These are phyloP conservation scores for Pseudoneurospora amorphoporcata DNA, from an alignment of 495 filamentous ascomycete genomes.

Conservation along the genomic window DNA sequence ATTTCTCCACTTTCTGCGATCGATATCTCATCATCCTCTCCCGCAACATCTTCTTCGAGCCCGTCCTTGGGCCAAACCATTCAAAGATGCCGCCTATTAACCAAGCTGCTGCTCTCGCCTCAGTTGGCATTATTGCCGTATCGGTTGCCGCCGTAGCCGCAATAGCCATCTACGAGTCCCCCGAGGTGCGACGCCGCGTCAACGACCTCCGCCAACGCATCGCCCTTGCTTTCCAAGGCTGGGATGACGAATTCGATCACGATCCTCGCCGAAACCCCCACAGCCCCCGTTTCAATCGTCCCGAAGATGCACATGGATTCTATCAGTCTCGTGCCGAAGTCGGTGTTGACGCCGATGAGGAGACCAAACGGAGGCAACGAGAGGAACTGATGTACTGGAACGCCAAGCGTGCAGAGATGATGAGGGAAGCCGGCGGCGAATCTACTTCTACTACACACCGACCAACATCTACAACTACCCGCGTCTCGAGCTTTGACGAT, in stretches of 20 bases:
- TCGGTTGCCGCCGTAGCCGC: constrained; percentile 70
- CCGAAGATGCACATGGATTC: constrained; percentile 50
- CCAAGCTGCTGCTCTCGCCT: constrained; percentile 31
- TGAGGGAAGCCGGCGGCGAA: constrained; percentile 21
- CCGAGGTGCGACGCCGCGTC: constrained; percentile 67
- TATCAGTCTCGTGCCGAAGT: constrained; percentile 40
- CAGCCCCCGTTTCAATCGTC: constrained; percentile 44
- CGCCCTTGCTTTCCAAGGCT: constrained; percentile 62
- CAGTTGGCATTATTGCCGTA: constrained; percentile 70
- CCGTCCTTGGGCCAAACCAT: not conserved
- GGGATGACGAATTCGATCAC: constrained; percentile 61
- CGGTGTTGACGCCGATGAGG: constrained; percentile 58
- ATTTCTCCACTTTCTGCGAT: not conserved
- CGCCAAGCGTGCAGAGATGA: constrained; percentile 26
- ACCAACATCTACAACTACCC: not conserved
- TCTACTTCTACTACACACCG: not conserved
- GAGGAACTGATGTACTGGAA: constrained; percentile 70
- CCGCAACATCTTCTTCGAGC: not conserved
- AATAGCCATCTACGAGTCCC: constrained; percentile 76
- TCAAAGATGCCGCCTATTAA: constrained; percentile 36
- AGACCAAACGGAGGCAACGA: constrained; percentile 51
- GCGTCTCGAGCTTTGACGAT: constrained; percentile 42
- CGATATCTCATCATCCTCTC: not conserved
- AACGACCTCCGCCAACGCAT: constrained; percentile 68
- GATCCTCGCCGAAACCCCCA: constrained; percentile 23